Conservation (phyloP, 2,329 filamentous ascomycete genomes). For the Ascochyta viciae-villosae region DNA sequence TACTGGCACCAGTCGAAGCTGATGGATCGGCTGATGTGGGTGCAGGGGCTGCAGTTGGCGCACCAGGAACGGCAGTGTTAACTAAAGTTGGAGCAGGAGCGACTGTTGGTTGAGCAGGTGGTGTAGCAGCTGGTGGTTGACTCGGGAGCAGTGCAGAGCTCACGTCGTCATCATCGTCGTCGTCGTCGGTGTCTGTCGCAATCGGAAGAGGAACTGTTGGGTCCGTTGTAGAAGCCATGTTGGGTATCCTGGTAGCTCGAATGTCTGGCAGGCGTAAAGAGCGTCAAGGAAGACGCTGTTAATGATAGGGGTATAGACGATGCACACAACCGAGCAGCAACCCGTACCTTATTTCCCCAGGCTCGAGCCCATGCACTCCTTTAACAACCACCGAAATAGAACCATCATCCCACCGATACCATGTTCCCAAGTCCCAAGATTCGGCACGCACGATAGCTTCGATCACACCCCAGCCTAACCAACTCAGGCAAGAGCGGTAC, state of each 20-base stretch:
- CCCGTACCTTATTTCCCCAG: background rate
- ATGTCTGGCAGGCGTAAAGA: too few relatives aligned
- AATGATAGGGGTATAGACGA: too few relatives aligned
- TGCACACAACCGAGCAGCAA: background rate
- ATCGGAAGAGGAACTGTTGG: conserved; percentile 21
- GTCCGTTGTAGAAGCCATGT: conserved; percentile 19
- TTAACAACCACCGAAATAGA: background rate
- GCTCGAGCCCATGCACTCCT: background rate
- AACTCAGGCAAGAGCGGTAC: background rate
- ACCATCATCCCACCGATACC: background rate
- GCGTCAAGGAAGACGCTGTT: too few relatives aligned
- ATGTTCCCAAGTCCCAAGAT: background rate
- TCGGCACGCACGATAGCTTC: background rate
- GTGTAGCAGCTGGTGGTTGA: conserved; percentile 5
- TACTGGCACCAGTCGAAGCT: background rate
- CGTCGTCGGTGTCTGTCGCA: conserved; percentile 17
- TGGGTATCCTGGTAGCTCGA: background rate
- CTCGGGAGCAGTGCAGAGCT: conserved; percentile 2
- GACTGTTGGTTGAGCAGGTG: conserved; percentile 7
- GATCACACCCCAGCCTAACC: too few relatives aligned
- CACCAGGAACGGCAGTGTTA: background rate
- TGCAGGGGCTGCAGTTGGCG: background rate
- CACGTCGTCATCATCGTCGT: conserved; percentile 21
- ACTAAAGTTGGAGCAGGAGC: background rate
- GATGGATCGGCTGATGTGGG: background rate